Evolutionary conservation across 2,329 filamentous ascomycete genomes (phyloP).

Genomic region (Cladobotryum protrusum): DNA sequence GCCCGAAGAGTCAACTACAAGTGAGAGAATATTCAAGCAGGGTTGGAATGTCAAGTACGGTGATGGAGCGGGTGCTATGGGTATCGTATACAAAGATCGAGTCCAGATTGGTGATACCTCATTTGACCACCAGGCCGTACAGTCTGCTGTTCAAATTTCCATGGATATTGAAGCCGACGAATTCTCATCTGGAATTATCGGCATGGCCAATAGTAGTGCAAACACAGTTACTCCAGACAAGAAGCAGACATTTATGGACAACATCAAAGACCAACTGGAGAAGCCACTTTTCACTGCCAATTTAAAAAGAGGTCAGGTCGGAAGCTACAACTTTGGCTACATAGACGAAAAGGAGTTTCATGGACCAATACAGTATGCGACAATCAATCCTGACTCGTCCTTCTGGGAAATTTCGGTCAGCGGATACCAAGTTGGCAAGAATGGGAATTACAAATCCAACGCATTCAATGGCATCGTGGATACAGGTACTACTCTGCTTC

Average conservation of each 20-base stretch:
- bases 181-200: constrained; percentile 32
- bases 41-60: constrained; percentile 59
- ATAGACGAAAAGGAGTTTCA: constrained; percentile 52
- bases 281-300: constrained; percentile 34
- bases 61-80: constrained; percentile 56
- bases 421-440: constrained; percentile 47
- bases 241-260: constrained; percentile 32
- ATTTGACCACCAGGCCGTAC: constrained; percentile 56
- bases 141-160: constrained; percentile 56
- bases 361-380: constrained; percentile 49
- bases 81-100: constrained; percentile 59
- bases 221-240: constrained; percentile 28
- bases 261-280: constrained; percentile 23
- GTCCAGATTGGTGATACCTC: constrained; percentile 56
- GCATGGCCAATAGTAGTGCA: constrained; percentile 25
- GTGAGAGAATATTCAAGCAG: constrained; percentile 33
- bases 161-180: constrained; percentile 27
- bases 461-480: constrained; percentile 56
- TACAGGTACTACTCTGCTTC: constrained; percentile 63
- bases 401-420: constrained; percentile 57
- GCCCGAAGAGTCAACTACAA: constrained; percentile 37
- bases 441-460: constrained; percentile 12
- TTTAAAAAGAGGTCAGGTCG: constrained; percentile 24
- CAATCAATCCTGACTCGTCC: constrained; percentile 45
- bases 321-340: constrained; percentile 38